Evolutionary conservation across 2,329 filamentous ascomycete species (phyloP).

Genomic region (Xylariaceae sp.): DNA sequence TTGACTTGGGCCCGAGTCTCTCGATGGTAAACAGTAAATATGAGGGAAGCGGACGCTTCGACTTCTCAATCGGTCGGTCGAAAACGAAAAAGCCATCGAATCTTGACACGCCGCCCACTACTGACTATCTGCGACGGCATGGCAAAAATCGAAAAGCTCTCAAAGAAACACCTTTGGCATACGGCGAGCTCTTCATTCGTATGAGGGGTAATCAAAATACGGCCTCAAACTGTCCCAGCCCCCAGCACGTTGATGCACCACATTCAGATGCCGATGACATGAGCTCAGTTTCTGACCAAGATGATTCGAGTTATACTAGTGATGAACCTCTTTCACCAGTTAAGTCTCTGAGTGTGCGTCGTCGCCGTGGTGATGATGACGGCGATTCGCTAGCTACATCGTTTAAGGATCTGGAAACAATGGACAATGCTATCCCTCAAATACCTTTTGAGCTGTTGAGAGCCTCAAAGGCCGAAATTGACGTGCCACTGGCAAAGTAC

Average conservation of each 20-base stretch:
- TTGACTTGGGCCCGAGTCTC: constrained; percentile 49
- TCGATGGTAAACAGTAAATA: constrained; percentile 55
- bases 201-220: constrained; percentile 34
- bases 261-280: constrained; percentile 44
- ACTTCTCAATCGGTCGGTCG: constrained; percentile 37
- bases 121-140: constrained; percentile 45
- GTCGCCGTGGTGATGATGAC: constrained; percentile 47
- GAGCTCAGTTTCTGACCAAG: constrained; percentile 51
- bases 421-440: constrained; percentile 44
- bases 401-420: constrained; percentile 43
- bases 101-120: constrained; percentile 38
- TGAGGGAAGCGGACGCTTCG: constrained; percentile 50
- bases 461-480: constrained; percentile 44
- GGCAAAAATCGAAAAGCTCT: constrained; percentile 38
- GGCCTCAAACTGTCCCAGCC: constrained; percentile 36
- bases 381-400: constrained; percentile 48
- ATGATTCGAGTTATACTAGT: constrained; percentile 47
- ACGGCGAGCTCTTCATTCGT: constrained; percentile 36
- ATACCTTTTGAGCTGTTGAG: constrained; percentile 46
- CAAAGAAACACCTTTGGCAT: constrained; percentile 35
- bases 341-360: constrained; percentile 41
- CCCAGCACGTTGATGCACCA: constrained; percentile 37
- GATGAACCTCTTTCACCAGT: constrained; percentile 47
- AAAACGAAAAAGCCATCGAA: constrained; percentile 31
- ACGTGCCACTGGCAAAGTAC: constrained; percentile 48